Base-by-base conservation (phyloP, 495 filamentous ascomycete genomes). In the Apodospora peruviana region DNA sequence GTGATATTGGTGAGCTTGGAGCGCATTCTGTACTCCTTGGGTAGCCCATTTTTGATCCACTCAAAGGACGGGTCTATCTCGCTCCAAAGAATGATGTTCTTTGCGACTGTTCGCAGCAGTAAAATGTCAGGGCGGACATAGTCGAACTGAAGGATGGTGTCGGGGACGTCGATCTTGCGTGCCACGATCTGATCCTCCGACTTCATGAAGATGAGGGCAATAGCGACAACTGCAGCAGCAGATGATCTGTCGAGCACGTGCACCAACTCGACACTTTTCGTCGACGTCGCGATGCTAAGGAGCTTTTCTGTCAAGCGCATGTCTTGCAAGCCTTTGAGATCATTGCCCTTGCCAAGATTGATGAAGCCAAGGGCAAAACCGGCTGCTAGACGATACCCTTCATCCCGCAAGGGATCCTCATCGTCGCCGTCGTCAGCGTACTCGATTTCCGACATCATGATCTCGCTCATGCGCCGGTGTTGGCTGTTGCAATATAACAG, bases 171-270 rank as follows among this genome's bases (percentile, higher is more conserved):
- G 32, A 99, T 85, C 70, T 95, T 97, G 46, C 83, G 80, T 3
- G 93, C 94, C 40, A 99, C 73, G n/a, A 82, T 80, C 45, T 84
- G 78, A 58, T 99, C 87, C 47, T 91, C 86, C 0, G 94, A 89
- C 63, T 96, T 97, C 90, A 99, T 94, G 65, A 90, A 99, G 39
- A 97, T 91, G 35, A 97, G 78, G n/a, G 89, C 83, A 41, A 96
- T 76, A 2, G 93, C 90, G 41, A 97, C 77, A 2, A 88, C 90
- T 1, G 93, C 90, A 35, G 85, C 91, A 25, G 93, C 87, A 17
- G 88, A 93, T 20, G 93, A 90, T 57, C 90, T 85, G 55, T 99
- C 93, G 1, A 97, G 77, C 16, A 96, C 80, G 58, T 99, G 90
- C 18, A 95, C 89, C 22, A 91, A 70, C 45, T 90, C 84, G 23